A percentile compares a stretch with the other conserved stretches of the same genome.
Conservation (phyloP, 2,329 filamentous ascomycete species). For the Fusarium redolens region DNA sequence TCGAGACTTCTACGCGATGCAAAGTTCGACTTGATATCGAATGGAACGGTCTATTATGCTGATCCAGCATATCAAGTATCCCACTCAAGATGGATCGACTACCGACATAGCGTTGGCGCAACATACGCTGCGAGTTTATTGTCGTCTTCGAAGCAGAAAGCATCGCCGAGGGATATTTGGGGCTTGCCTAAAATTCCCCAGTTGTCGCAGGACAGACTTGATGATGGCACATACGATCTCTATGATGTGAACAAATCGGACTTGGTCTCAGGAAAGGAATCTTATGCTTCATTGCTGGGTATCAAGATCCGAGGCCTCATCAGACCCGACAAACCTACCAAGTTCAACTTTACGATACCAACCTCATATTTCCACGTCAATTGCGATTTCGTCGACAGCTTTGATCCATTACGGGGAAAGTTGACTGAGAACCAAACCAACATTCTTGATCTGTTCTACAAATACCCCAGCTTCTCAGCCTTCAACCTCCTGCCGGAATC, state of each 20-base stretch:
- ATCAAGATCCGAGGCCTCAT: neutral
- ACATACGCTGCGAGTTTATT: neutral
- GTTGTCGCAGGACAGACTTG: neutral
- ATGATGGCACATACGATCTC: neutral
- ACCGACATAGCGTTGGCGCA: neutral
- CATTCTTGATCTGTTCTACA: fast-evolving
- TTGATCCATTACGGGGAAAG: neutral
- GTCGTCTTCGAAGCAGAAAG: neutral
- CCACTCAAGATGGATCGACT: neutral
- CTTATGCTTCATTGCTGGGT: neutral
- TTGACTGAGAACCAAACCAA: neutral
- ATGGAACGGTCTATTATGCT: neutral
- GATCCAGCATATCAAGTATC: neutral
- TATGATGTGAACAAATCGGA: neutral
- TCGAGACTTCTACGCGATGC: neutral
- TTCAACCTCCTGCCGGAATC: neutral
- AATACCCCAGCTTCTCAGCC: neutral
- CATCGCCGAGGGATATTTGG: neutral
- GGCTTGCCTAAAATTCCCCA: neutral
- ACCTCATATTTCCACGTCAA: neutral
- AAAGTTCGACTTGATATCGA: neutral
- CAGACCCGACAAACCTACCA: neutral
- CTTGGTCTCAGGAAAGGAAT: neutral
- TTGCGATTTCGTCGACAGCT: neutral
- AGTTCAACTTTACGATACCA: neutral